These are phyloP conservation scores for Apophysomyces elegans DNA, from an alignment of 371 early-diverging fungal genomes.

Conservation along the genomic window DNA sequence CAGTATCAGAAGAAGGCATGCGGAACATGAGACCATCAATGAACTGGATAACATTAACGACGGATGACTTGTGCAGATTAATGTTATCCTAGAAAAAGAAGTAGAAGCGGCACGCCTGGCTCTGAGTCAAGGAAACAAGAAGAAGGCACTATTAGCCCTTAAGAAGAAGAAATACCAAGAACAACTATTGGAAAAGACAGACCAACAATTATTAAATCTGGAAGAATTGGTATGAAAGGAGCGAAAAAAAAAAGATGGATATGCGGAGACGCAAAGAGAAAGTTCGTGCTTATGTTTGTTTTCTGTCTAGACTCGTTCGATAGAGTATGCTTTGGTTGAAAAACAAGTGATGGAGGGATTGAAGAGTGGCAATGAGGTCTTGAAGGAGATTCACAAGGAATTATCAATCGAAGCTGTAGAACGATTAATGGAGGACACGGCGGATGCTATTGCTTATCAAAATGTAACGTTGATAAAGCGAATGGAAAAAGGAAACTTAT, in stretches of 20 bases:
- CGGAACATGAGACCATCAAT: neutral
- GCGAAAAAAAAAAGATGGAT: too few relatives aligned
- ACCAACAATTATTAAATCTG: constrained; percentile 84
- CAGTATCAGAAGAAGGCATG: constrained; percentile 88
- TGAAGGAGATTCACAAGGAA: constrained; percentile 89
- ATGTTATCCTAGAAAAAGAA: constrained; percentile 68
- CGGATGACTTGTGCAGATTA: constrained; percentile 50
- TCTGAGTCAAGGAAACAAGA: constrained; percentile 74
- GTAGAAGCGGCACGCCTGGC: constrained; percentile 65
- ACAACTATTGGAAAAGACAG: constrained; percentile 80
- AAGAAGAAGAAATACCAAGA: constrained; percentile 96
- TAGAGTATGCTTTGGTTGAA: constrained; percentile 92
- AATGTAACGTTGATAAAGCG: constrained; percentile 50
- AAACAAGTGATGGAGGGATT: constrained; percentile 86
- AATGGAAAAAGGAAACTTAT: neutral
- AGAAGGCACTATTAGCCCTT: constrained; percentile 86
- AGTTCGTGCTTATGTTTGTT: too few relatives aligned
- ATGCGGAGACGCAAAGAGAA: too few relatives aligned
- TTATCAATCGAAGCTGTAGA: constrained; percentile 94
- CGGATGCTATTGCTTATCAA: constrained; percentile 95
- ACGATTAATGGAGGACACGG: constrained; percentile 93
- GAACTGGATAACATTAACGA: neutral
- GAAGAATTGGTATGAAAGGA: constrained; percentile 76
- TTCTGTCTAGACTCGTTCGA: constrained; percentile 67
- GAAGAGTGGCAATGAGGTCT: constrained; percentile 81